Evolutionary conservation across 2,329 filamentous ascomycete species (phyloP).

Genomic region (Exophiala aquamarina): DNA sequence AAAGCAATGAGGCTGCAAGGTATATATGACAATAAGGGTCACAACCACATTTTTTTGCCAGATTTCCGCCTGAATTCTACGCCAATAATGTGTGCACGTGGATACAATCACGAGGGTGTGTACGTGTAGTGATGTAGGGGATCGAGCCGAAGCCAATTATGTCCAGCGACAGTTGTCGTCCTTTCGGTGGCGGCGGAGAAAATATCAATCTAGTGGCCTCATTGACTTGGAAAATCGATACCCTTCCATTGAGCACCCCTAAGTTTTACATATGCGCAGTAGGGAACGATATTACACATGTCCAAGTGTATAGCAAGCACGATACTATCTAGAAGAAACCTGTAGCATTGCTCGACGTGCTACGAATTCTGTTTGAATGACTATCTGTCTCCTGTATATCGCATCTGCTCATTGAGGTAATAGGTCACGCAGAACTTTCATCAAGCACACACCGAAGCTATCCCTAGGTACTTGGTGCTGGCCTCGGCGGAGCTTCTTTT

Average conservation of each 20-base stretch:
- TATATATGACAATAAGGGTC: neutral
- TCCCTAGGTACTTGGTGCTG: neutral
- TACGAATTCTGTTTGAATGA: neutral
- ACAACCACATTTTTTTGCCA: neutral
- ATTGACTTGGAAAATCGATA: neutral
- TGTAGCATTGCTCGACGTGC: neutral
- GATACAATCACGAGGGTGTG: neutral
- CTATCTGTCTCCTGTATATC: neutral
- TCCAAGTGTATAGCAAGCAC: neutral
- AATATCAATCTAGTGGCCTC: neutral
- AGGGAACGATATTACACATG: neutral
- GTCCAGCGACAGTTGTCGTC: neutral
- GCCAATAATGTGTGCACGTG: slow-evolving; percentile 1
- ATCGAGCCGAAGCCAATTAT: neutral
- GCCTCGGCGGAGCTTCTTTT: slow-evolving; percentile 2
- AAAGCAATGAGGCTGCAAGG: neutral
- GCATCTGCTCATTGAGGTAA: neutral
- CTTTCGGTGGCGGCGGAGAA: neutral
- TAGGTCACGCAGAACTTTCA: neutral
- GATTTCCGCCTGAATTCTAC: neutral
- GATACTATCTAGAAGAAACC: neutral
- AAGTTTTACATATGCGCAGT: neutral
- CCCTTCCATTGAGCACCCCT: neutral
- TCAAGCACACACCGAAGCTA: slow-evolving; percentile 5
- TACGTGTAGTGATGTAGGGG: neutral